Evolutionary conservation across 2,329 filamentous ascomycete species (phyloP).

Genomic region (Fusarium siculi): DNA sequence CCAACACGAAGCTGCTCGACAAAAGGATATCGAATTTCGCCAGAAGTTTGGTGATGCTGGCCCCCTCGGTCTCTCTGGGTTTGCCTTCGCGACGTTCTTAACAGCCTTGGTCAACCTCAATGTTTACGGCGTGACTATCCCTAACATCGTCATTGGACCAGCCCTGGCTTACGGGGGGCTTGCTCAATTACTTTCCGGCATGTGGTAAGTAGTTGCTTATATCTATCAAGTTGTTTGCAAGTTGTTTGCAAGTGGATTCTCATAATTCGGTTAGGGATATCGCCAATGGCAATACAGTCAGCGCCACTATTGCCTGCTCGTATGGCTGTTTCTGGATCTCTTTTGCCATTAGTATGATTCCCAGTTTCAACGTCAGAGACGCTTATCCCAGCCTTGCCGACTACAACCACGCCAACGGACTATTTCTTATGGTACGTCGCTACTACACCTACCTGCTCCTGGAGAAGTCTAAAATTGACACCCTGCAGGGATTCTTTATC

Average conservation of each 20-base stretch:
- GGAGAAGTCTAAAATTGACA: background rate
- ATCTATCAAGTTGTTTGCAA: accelerated
- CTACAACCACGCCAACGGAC: slow-evolving; percentile 15
- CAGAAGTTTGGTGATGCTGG: slow-evolving; percentile 11
- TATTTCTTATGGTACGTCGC: background rate
- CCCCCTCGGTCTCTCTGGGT: background rate
- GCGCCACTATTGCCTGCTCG: slow-evolving; percentile 2
- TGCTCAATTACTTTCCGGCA: slow-evolving; percentile 8
- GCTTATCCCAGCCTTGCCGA: background rate
- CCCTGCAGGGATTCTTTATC: slow-evolving; percentile 4
- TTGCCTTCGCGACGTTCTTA: slow-evolving; percentile 7
- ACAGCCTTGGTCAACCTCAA: slow-evolving; percentile 15
- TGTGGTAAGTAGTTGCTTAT: background rate
- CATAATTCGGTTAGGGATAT: background rate
- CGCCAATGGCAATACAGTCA: slow-evolving; percentile 8
- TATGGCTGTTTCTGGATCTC: slow-evolving; percentile 25
- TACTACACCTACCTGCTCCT: accelerated
- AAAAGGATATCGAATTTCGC: background rate
- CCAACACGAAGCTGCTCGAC: background rate
- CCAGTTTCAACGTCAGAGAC: slow-evolving; percentile 4
- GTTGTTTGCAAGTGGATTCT: accelerated
- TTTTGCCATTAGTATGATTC: slow-evolving; percentile 11
- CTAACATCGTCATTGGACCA: background rate
- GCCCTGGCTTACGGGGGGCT: slow-evolving; percentile 5
- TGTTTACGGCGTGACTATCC: background rate